These are phyloP conservation scores for Chytridium lagenaria DNA, from an alignment of 371 early-diverging fungal species.

Conservation along the genomic window DNA sequence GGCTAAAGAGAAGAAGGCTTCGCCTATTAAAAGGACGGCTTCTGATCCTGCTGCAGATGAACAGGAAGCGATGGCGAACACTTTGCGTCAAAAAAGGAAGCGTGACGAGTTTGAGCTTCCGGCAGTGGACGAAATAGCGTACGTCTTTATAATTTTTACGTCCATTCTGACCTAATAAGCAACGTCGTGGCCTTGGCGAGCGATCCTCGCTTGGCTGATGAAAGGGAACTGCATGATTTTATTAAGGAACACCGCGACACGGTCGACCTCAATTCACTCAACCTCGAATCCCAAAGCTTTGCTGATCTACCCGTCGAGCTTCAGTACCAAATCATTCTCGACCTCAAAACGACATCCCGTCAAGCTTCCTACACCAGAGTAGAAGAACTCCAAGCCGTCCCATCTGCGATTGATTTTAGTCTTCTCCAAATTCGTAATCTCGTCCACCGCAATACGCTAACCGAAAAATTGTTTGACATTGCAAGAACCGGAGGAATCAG, in stretches of 20 bases:
- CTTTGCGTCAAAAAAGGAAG: slow-evolving; percentile 27
- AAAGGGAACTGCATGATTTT: slow-evolving; percentile 66
- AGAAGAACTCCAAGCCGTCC: slow-evolving; percentile 74
- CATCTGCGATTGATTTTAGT: slow-evolving; percentile 86
- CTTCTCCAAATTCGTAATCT: slow-evolving; percentile 86
- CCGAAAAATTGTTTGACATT: slow-evolving; percentile 64
- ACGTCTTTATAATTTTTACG: slow-evolving; percentile 13
- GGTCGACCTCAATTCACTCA: slow-evolving; percentile 49
- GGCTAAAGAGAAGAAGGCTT: slow-evolving; percentile 24
- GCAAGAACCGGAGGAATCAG: slow-evolving; percentile 41
- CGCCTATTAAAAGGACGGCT: slow-evolving; percentile 34
- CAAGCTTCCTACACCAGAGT: slow-evolving; percentile 76
- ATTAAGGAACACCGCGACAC: slow-evolving; percentile 57
- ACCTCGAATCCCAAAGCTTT: slow-evolving; percentile 83
- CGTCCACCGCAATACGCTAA: slow-evolving; percentile 84
- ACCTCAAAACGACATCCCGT: slow-evolving; percentile 81
- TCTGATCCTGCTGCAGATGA: slow-evolving; percentile 27
- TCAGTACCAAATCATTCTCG: slow-evolving; percentile 90
- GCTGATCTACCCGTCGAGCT: slow-evolving; percentile 78
- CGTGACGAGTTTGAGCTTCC: slow-evolving; percentile 82
- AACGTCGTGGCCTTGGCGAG: background rate
- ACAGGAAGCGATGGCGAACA: background rate
- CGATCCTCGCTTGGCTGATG: slow-evolving; percentile 73
- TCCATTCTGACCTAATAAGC: background rate
- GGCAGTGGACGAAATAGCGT: slow-evolving; percentile 42